Conservation (phyloP, 2,329 filamentous ascomycete genomes). For the Hypoxylon sp. region DNA sequence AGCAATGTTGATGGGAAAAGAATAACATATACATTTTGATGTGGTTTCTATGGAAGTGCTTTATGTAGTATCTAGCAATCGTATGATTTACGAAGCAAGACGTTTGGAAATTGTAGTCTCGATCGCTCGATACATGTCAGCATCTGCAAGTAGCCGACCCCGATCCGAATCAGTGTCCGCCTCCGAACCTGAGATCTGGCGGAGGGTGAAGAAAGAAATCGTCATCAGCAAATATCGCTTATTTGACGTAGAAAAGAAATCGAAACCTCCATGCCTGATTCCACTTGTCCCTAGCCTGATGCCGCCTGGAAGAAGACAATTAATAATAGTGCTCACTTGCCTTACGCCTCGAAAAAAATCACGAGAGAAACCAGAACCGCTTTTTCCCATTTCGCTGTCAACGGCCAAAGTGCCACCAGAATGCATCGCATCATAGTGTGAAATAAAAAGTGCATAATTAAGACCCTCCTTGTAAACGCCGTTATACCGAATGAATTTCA, state of each 20-base stretch:
- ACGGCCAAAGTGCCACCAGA: slow-evolving; percentile 21
- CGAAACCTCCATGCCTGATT: slow-evolving; percentile 10
- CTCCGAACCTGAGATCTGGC: slow-evolving; percentile 2
- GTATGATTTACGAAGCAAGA: slow-evolving; percentile 3
- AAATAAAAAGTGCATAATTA: slow-evolving; percentile 20
- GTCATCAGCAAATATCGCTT: slow-evolving; percentile 11
- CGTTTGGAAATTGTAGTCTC: background rate
- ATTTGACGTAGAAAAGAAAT: background rate
- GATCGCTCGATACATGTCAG: too few species aligned
- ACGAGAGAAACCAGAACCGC: slow-evolving; percentile 15
- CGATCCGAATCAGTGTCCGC: too few species aligned
- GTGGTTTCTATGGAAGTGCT: slow-evolving; percentile 12
- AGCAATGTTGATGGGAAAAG: too few species aligned
- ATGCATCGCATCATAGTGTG: slow-evolving; percentile 23
- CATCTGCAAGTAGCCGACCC: too few species aligned
- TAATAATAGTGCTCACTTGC: slow-evolving; percentile 31
- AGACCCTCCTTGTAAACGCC: slow-evolving; percentile 29
- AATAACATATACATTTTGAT: slow-evolving; percentile 25
- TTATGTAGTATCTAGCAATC: slow-evolving; percentile 13
- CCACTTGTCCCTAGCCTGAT: slow-evolving; percentile 13
- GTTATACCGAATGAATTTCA: slow-evolving; percentile 13
- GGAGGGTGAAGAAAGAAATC: slow-evolving; percentile 13
- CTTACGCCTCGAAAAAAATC: slow-evolving; percentile 28
- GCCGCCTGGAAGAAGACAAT: slow-evolving; percentile 24
- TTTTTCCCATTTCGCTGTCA: slow-evolving; percentile 13